Base-by-base conservation (phyloP, 2,329 filamentous ascomycete genomes). In the Pseudonectria buxi region DNA sequence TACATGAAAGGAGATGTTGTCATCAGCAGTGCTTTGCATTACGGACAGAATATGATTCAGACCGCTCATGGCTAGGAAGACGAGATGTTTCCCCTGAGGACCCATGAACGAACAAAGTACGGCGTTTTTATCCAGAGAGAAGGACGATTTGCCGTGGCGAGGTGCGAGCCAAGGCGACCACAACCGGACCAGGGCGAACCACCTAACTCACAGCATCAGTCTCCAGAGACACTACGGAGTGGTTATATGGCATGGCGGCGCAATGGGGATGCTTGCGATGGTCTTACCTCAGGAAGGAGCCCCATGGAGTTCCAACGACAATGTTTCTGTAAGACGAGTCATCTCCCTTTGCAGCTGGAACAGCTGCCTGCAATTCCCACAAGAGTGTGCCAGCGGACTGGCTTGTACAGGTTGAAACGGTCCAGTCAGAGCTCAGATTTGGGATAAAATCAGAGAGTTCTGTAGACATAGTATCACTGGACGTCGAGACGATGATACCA, bases 131-230 rank as follows among this genome's bases (percentile, higher is more conserved):
- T 87, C 82, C 4, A 89, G 66, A 4, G 65, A 63, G 37, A 94
- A 83, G 1, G 64, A 64, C 4, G 66, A 60, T 43, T 74, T 78
- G 10, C 89, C 89, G 56, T 95, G 89, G 26, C 87, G 71, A n/a
- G 90, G 90, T 7, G 83, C 86, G 10, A 95, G 65, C 90, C 90
- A 96, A 2, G 88, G 83, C 24, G 73, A 74, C 78, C 81, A 92
- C 4, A 86, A 68, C 13, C 88, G 78, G 5, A 94, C 80, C 10
- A 95, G 63, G 7, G 86, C 78, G 56, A 95, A 90, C 78, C 87
- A 94, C 48, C 83, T 77, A 33, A 31, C 6, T 4, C 30, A 10
- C 12, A 32, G 11, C 12, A 32, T 35, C 13, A 36, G 39, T 36
- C 12, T 40, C 33, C 37, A 26, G 13, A 35, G 29, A 34, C 27